Conservation (phyloP, 2,329 filamentous ascomycete genomes). For the Epichloe elymi region DNA sequence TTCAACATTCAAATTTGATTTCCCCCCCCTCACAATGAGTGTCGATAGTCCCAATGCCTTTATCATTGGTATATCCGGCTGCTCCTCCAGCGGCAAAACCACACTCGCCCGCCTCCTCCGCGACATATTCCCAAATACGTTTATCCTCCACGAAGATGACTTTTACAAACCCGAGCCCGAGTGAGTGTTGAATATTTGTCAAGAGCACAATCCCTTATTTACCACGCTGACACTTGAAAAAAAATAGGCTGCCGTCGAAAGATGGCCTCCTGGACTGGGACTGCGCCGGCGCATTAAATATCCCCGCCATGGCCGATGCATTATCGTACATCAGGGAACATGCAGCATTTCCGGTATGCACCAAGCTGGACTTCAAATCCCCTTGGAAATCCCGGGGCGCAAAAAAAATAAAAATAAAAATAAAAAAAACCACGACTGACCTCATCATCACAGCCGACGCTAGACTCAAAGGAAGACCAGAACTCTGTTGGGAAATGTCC, state of each 20-base stretch:
- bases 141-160: constrained; percentile 90
- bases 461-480: constrained; percentile 38
- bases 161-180: constrained; percentile 77
- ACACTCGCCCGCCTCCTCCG: constrained; percentile 77
- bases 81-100: constrained; percentile 89
- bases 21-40: constrained; percentile 15
- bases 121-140: constrained; percentile 63
- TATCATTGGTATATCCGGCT: constrained; percentile 73
- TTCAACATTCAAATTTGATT: not conserved
- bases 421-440: not conserved
- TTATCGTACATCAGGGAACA: constrained; percentile 57
- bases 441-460: constrained; percentile 12
- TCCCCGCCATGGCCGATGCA: constrained; percentile 52
- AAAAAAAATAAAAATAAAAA: not conserved
- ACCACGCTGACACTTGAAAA: not conserved
- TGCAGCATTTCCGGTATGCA: constrained; percentile 47
- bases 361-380: no score
- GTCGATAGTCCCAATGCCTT: constrained; percentile 31
- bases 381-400: no score
- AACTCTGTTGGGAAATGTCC: constrained; percentile 46
- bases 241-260: constrained; percentile 37
- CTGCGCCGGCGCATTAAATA: constrained; percentile 64
- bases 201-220: not conserved
- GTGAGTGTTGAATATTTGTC: constrained; percentile 25
- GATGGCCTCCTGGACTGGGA: constrained; percentile 78